A percentile compares a stretch with the other conserved stretches of the same genome.
phyloP scores from a whole-genome alignment of 495 filamentous ascomycete species.

The Cenococcum geophilum region DNA sequence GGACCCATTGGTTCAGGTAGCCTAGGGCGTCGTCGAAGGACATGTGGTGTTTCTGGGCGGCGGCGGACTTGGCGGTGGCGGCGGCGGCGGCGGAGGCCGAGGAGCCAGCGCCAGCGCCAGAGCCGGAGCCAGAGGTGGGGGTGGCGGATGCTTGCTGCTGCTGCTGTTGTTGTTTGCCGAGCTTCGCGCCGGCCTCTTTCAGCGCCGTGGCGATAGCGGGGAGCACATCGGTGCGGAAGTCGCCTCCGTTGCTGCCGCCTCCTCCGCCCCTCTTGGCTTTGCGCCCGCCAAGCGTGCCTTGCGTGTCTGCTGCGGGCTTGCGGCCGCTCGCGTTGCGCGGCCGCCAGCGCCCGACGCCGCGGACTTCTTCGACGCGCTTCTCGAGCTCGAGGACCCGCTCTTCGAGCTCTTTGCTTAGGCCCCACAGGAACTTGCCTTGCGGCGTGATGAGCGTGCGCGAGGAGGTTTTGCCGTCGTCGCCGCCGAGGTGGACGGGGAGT shows the following conservation, averaged over 20 bases:
- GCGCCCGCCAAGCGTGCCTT: background rate
- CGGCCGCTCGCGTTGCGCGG: conserved; percentile 3
- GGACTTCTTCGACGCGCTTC: conserved; percentile 42
- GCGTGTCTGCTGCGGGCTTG: background rate
- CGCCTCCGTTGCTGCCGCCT: background rate
- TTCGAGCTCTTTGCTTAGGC: conserved; percentile 70
- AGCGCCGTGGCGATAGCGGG: conserved; percentile 25
- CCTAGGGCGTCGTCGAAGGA: conserved; percentile 55
- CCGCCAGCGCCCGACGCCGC: conserved; percentile 13
- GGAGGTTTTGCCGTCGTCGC: conserved; percentile 30
- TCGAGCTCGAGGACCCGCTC: conserved; percentile 70
- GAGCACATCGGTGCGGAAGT: conserved; percentile 13
- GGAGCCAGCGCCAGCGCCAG: too few relatives aligned
- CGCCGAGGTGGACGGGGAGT: conserved; percentile 42
- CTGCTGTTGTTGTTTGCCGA: conserved; percentile 13
- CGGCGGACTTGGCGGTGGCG: conserved; percentile 41
- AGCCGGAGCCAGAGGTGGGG: too few relatives aligned
- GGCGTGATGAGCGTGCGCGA: conserved; percentile 65
- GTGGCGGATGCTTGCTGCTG: too few relatives aligned
- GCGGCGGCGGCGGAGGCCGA: conserved; percentile 26
- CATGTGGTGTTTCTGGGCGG: conserved; percentile 12
- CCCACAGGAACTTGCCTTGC: conserved; percentile 68
- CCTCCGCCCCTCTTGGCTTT: background rate
- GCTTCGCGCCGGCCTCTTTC: conserved; percentile 27
- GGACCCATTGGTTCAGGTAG: conserved; percentile 61